Conservation (phyloP, 148 eudicot genomes). For the Amaranthus hypochondriacus region DNA sequence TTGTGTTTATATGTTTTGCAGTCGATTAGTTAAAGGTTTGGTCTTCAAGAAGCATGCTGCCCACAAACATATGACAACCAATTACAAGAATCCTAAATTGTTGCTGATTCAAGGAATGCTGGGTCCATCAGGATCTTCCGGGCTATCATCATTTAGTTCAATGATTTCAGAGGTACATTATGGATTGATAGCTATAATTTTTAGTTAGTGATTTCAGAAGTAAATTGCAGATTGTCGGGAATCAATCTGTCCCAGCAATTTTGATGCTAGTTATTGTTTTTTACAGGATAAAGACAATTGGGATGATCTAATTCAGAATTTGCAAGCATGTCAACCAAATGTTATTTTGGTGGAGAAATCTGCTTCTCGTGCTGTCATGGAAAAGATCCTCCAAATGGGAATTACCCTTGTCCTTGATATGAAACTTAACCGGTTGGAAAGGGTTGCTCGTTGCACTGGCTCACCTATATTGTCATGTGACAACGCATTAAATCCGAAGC, state of each 20-base stretch:
- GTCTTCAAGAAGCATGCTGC: constrained; percentile 98
- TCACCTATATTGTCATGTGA: constrained; percentile 69
- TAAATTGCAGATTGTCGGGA: constrained; percentile 15
- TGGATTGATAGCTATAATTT: constrained; percentile 1
- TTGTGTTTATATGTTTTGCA: constrained; percentile 27
- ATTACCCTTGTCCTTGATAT: constrained; percentile 82
- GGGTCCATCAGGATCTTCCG: constrained; percentile 62
- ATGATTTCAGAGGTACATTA: constrained; percentile 58
- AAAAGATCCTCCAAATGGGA: constrained; percentile 65
- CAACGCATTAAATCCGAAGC: constrained; percentile 39
- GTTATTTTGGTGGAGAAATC: constrained; percentile 87
- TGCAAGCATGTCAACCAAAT: constrained; percentile 65
- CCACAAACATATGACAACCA: constrained; percentile 90
- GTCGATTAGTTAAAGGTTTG: constrained; percentile 68
- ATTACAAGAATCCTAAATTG: constrained; percentile 64
- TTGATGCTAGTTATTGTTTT: constrained; percentile 9
- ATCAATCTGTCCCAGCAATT: background rate
- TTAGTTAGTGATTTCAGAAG: constrained; percentile 62
- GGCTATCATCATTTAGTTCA: constrained; percentile 72
- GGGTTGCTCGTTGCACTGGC: constrained; percentile 85
- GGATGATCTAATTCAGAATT: constrained; percentile 40
- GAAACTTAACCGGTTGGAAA: constrained; percentile 87
- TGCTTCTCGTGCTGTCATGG: constrained; percentile 73
- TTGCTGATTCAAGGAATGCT: constrained; percentile 72
- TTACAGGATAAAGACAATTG: constrained; percentile 48